Evolutionary conservation across 495 filamentous ascomycete species (phyloP).

Genomic region (Neurospora sp.): DNA sequence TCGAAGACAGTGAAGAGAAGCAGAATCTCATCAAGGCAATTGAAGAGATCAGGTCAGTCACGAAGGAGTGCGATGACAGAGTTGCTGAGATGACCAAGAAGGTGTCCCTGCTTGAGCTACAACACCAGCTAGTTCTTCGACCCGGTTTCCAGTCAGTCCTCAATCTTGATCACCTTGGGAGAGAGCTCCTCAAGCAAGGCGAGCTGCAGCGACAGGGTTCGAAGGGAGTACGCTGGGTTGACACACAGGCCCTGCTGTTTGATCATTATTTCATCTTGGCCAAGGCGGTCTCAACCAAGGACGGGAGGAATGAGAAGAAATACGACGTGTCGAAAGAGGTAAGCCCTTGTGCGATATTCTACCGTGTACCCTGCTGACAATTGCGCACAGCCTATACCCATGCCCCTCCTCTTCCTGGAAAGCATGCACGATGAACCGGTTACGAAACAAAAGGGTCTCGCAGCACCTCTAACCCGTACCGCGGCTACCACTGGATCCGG

Average conservation of each 20-base stretch:
- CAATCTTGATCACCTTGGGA: slow-evolving; percentile 82
- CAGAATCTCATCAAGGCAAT: slow-evolving; percentile 74
- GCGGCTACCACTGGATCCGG: slow-evolving; percentile 37
- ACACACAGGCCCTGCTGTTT: slow-evolving; percentile 86
- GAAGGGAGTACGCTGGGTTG: slow-evolving; percentile 80
- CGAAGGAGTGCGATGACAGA: slow-evolving; percentile 82
- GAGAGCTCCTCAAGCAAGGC: slow-evolving; percentile 79
- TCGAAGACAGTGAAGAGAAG: slow-evolving; percentile 81
- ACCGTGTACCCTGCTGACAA: slow-evolving; percentile 4
- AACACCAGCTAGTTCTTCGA: slow-evolving; percentile 67
- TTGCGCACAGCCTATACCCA: slow-evolving; percentile 68
- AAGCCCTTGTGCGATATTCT: slow-evolving; percentile 19
- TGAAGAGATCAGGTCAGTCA: slow-evolving; percentile 91
- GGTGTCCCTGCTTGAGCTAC: slow-evolving; percentile 80
- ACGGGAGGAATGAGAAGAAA: slow-evolving; percentile 65
- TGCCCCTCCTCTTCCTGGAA: slow-evolving; percentile 89
- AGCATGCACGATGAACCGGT: slow-evolving; percentile 86
- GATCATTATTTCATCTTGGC: slow-evolving; percentile 94
- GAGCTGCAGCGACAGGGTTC: slow-evolving; percentile 82
- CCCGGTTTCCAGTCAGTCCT: slow-evolving; percentile 85
- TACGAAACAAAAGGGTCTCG: slow-evolving; percentile 73
- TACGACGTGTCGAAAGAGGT: slow-evolving; percentile 93
- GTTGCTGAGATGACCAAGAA: slow-evolving; percentile 93
- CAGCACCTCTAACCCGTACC: slow-evolving; percentile 48
- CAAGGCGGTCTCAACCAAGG: slow-evolving; percentile 61